Evolutionary conservation across 139 green algal genomes (phyloP).

Genomic region (Penium margaritaceum): DNA sequence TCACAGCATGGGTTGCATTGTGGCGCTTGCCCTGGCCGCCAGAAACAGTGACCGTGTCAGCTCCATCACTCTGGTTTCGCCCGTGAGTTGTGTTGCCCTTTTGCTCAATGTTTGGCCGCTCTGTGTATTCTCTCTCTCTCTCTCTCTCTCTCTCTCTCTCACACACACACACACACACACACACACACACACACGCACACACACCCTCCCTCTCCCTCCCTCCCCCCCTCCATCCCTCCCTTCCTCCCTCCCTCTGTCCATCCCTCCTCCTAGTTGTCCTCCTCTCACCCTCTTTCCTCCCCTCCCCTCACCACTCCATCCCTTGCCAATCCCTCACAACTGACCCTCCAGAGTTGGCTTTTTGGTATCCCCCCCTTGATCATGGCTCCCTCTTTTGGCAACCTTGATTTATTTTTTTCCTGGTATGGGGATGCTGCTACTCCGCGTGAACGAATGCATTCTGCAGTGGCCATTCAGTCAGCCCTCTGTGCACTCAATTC

Average conservation of each 20-base stretch:
- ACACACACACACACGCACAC: not conserved
- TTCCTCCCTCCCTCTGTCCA: slow-evolving; percentile 8
- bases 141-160: slow-evolving; percentile 3
- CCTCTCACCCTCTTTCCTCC: not conserved
- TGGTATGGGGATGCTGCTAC: not conserved
- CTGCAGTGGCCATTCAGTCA: not conserved
- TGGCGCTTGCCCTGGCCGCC: slow-evolving; percentile 17
- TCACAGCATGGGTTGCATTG: slow-evolving; percentile 25
- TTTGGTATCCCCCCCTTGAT: not conserved
- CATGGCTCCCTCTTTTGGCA: not conserved
- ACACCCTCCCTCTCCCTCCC: not conserved
- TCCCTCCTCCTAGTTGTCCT: not conserved
- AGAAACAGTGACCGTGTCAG: not conserved
- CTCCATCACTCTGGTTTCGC: slow-evolving; percentile 34
- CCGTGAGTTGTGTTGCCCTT: too few species aligned
- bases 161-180: not conserved
- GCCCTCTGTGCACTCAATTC: not conserved
- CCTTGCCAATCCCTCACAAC: not conserved
- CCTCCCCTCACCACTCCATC: not conserved
- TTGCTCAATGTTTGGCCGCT: too few species aligned
- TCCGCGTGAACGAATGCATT: not conserved
- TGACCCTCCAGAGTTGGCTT: not conserved
- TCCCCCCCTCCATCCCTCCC: not conserved
- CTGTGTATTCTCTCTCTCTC: slow-evolving; percentile 2
- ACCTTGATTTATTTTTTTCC: not conserved